phyloP scores from a whole-genome alignment of 495 filamentous ascomycete species.

The Neurospora hispaniola region DNA sequence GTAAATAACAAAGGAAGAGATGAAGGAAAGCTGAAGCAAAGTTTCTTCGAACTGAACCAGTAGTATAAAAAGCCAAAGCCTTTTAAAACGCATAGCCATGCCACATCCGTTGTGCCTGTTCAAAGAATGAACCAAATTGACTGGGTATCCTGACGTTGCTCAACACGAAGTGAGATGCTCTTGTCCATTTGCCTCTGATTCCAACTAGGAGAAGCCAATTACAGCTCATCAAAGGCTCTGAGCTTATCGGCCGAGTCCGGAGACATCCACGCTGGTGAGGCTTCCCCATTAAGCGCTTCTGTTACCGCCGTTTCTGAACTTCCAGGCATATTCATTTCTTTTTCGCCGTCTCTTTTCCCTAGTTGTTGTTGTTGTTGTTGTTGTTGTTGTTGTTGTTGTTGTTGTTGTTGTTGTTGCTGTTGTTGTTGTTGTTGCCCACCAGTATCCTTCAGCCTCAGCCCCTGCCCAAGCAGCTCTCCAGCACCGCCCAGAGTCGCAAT shows the following conservation, averaged over 20 bases:
- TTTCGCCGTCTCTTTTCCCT: not conserved
- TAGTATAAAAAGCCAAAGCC: not conserved
- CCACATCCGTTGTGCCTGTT: not conserved
- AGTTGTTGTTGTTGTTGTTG: not conserved
- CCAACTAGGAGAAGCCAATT: not conserved
- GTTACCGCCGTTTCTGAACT: not conserved
- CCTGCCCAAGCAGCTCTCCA: slow-evolving; percentile 1
- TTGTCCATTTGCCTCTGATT: not conserved
- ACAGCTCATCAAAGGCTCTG: slow-evolving; percentile 35
- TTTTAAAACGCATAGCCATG: not conserved
- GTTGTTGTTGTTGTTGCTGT: too few species aligned
- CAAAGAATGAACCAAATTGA: not conserved
- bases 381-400: too few species aligned
- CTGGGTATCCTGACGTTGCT: not conserved
- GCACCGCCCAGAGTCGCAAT: not conserved
- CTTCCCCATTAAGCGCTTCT: not conserved
- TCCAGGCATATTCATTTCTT: not conserved
- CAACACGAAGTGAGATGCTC: not conserved
- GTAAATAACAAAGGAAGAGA: not conserved
- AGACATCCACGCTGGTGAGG: slow-evolving; percentile 1
- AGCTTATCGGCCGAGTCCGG: slow-evolving; percentile 15
- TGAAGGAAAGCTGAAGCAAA: not conserved
- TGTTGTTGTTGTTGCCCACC: not conserved
- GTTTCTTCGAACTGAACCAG: not conserved
- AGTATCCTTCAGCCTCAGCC: not conserved